A percentile compares a stretch with the other conserved stretches of the same genome.
These are phyloP conservation scores for Phaeotremella fagi DNA, from an alignment of 768 basidiomycete species.

Conservation along the genomic window DNA sequence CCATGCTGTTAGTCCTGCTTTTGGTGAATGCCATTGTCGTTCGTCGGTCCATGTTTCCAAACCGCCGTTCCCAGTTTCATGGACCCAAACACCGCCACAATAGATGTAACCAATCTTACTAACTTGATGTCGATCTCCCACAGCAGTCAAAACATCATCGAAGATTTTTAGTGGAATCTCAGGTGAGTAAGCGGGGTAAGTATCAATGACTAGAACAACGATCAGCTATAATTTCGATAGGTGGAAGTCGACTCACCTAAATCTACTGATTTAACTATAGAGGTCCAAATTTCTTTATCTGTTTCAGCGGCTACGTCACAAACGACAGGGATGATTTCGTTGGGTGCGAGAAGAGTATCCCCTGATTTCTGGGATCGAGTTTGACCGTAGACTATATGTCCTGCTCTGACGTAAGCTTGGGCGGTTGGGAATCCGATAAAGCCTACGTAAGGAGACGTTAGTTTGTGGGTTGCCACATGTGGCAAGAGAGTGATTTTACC, in stretches of 20 bases:
- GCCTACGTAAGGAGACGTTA: too few relatives aligned
- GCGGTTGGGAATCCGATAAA: constrained; percentile 53
- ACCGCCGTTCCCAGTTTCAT: constrained; percentile 47
- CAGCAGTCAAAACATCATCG: constrained; percentile 11
- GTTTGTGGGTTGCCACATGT: too few relatives aligned
- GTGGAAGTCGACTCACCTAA: too few relatives aligned
- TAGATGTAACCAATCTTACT: constrained; percentile 54
- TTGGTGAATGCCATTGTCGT: constrained; percentile 15
- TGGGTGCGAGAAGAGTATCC: constrained; percentile 46
- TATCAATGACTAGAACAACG: constrained; percentile 24
- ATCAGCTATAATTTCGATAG: too few relatives aligned
- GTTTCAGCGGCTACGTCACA: constrained; percentile 17
- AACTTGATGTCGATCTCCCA: constrained; percentile 23
- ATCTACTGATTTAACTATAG: constrained; percentile 20
- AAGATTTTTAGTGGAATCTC: constrained; percentile 28
- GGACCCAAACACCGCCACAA: constrained; percentile 54
- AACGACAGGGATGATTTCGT: constrained; percentile 53
- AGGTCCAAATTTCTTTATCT: constrained; percentile 13
- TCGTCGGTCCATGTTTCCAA: constrained; percentile 37
- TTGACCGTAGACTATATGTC: constrained; percentile 54
- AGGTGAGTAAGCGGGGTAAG: constrained; percentile 37
- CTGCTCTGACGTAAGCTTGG: constrained; percentile 53
- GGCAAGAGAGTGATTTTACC: too few relatives aligned
- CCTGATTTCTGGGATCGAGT: constrained; percentile 50
- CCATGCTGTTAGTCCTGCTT: constrained; percentile 20